Base-by-base conservation (phyloP, 345 rosid genomes). In the Eucalyptus polybractea region DNA sequence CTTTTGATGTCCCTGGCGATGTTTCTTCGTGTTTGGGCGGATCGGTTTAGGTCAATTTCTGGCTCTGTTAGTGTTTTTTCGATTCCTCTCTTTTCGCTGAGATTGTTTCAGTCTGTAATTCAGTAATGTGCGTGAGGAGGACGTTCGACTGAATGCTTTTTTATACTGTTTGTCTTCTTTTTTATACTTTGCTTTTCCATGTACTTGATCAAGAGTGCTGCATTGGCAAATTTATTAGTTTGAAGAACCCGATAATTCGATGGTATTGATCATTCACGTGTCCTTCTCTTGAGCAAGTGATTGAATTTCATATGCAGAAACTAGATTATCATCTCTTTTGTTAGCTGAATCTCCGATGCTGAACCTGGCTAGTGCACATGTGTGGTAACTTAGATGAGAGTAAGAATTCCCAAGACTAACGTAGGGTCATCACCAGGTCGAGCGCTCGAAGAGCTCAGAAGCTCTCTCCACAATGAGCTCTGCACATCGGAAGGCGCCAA, bases 401-500 rank as follows among this genome's bases (percentile, higher is more conserved):
- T 6, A 40, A 40, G 85, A 40, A 76, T 40, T 76, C 47, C 47
- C 5, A 13, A 76, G 85, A 44, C 85, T 40, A 76, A 76, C 85
- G 0, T 11, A 10, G 7, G 29, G 27, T 4, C 85, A 7, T 76
- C 22, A 31, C 47, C 92, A 98, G 99, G 98, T 42, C 80, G 95
- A 92, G 97, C 99, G 50, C 88, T 98, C 93, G 99, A 98, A 92
- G 99, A 96, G 88, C 92, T 97, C 60, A 95, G 98, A 92, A 92
- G 99, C 53, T 91, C 96, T 89, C 90, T 97, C 11, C 95, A 96
- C 93, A 98, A 95, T 89, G 98, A 97, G 90, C 93, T 98, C 89
- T 93, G 96, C 91, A 95, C 97, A 86, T 93, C 99, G 8, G 97
- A 96, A 83, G 98, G 97, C 56, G 98, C 99, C 51, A 97, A 96